phyloP scores from a whole-genome alignment of 805 yeast genomes.

The Middelhovenomyces tepae region DNA sequence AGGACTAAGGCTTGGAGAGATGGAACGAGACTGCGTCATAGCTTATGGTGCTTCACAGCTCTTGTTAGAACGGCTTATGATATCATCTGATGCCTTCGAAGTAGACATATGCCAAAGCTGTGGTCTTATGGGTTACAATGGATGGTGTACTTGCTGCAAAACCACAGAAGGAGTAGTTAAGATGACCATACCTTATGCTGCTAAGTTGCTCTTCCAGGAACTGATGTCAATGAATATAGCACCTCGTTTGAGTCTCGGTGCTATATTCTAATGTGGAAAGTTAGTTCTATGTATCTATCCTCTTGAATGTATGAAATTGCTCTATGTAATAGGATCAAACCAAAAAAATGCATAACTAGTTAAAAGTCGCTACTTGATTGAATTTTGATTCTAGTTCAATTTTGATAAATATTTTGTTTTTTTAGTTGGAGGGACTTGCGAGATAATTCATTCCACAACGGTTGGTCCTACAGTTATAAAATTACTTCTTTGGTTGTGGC shows the following conservation, averaged over 20 bases:
- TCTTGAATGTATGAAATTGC: no score
- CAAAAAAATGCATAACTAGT: conserved; percentile 2
- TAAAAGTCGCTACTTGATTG: no score
- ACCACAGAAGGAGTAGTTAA: conserved; percentile 76
- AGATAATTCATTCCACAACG: no score
- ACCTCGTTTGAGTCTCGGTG: conserved; percentile 84
- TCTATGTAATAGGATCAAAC: no score
- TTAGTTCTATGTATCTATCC: no score
- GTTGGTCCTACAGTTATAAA: no score
- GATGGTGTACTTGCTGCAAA: conserved; percentile 97
- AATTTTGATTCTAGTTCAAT: no score
- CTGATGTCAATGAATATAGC: conserved; percentile 98
- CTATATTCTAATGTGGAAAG: conserved; percentile 54
- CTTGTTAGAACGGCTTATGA: conserved; percentile 86
- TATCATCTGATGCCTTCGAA: conserved; percentile 95
- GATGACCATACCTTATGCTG: conserved; percentile 99
- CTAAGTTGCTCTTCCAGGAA: conserved; percentile 94
- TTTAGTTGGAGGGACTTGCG: no score
- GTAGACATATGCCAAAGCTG: conserved; percentile 90
- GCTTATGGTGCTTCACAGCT: conserved; percentile 98
- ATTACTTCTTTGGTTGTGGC: no score
- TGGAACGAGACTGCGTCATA: conserved; percentile 99
- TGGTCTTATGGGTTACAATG: conserved; percentile 95
- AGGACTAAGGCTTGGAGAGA: conserved; percentile 96
- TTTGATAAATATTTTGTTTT: no score